These are phyloP conservation scores for Neurospora sp. DNA, from an alignment of 495 filamentous ascomycete species.

Conservation along the genomic window DNA sequence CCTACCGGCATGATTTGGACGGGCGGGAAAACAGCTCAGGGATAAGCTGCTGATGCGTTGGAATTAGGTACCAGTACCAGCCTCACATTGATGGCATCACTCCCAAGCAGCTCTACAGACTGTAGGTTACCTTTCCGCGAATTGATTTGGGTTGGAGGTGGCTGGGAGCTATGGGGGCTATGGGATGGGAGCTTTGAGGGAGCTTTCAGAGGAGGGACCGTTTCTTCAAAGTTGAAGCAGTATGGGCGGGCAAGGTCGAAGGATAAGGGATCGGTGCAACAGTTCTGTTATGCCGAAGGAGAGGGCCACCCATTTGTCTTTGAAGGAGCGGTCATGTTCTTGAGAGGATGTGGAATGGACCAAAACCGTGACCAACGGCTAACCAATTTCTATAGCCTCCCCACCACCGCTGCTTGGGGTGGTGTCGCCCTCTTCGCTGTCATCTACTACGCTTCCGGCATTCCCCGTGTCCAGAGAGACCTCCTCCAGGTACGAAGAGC, in stretches of 20 bases:
- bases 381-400: background rate
- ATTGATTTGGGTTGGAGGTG: background rate
- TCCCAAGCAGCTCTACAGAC: conserved; percentile 18
- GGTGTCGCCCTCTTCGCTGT: conserved; percentile 45
- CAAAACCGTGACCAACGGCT: background rate
- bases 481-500: conserved; percentile 33
- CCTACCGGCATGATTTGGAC: background rate
- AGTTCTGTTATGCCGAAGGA: background rate
- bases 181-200: background rate
- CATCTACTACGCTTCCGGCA: conserved; percentile 50
- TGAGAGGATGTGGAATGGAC: background rate
- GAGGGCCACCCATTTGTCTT: background rate
- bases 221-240: background rate
- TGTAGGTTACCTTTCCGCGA: conserved; percentile 26
- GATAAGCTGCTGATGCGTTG: conserved; percentile 16
- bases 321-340: background rate
- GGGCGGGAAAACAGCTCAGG: background rate
- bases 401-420: conserved; percentile 30
- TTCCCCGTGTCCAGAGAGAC: conserved; percentile 44
- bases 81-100: conserved; percentile 30
- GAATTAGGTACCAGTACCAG: conserved; percentile 37
- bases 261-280: background rate
- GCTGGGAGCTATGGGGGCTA: background rate
- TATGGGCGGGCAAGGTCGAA: background rate
- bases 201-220: background rate